These are phyloP conservation scores for Phtheirospermum japonicum DNA, from an alignment of 257 asterid species.

Conservation along the genomic window DNA sequence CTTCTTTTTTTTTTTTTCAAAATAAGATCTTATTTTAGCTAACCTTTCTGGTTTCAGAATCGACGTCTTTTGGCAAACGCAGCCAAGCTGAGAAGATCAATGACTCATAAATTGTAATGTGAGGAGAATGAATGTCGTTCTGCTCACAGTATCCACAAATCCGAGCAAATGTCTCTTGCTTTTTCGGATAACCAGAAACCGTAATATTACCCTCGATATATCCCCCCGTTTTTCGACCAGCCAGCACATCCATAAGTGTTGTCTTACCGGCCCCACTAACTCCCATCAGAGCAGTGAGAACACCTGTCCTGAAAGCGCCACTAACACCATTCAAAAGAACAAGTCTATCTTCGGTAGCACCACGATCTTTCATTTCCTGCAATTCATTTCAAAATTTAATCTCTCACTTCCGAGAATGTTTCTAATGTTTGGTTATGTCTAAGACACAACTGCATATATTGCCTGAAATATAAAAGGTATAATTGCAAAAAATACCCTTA, in stretches of 20 bases:
- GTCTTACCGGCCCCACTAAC: conserved; percentile 68
- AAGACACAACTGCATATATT: no score
- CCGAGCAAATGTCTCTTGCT: conserved; percentile 56
- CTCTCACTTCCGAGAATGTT: no score
- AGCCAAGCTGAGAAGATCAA: conserved; percentile 60
- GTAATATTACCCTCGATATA: conserved; percentile 49
- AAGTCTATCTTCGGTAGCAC: conserved; percentile 42
- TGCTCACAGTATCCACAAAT: conserved; percentile 62
- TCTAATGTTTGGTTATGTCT: no score
- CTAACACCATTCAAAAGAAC: conserved; percentile 50
- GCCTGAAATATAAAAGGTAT: no score
- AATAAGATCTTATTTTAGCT: no score
- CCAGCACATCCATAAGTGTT: no score
- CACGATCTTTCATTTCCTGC: conserved; percentile 43
- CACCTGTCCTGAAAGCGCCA: conserved; percentile 58
- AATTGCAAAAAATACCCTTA: no score
- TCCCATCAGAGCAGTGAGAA: conserved; percentile 64
- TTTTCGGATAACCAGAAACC: conserved; percentile 56
- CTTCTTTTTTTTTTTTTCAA: no score
- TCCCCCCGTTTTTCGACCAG: conserved; percentile 63
- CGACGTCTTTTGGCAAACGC: conserved; percentile 43
- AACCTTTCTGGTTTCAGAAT: conserved; percentile 40
- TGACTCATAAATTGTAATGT: conserved; percentile 50
- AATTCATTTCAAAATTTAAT: no score
- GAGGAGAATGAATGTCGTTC: conserved; percentile 58